Conservation (phyloP, 78 protist genomes). For the Dictyostelium capitatum region DNA sequence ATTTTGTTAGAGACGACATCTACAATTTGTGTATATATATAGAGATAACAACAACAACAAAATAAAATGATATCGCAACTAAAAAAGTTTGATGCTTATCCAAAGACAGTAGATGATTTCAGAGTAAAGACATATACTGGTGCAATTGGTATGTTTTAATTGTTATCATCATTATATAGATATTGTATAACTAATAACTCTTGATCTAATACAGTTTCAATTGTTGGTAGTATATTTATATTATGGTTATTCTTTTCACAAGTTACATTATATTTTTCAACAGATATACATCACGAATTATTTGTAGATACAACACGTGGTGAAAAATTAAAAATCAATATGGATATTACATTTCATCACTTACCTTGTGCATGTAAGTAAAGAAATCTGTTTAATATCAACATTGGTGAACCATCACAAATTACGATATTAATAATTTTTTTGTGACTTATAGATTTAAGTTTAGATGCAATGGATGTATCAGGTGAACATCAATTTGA, state of each 20-base stretch:
- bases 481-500: conserved; percentile 94
- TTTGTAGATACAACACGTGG: conserved; percentile 85
- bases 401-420: not conserved
- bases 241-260: conserved; percentile 86
- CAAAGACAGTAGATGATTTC: conserved; percentile 94
- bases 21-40: not conserved
- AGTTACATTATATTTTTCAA: conserved; percentile 56
- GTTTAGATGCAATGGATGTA: conserved; percentile 93
- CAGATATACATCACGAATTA: conserved; percentile 74
- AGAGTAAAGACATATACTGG: conserved; percentile 89
- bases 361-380: conserved; percentile 86
- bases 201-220: conserved; percentile 46
- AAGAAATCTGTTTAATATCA: not conserved
- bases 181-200: not conserved
- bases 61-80: conserved; percentile 39
- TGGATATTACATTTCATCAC: conserved; percentile 86
- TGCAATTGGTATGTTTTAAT: conserved; percentile 77
- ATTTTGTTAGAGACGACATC: not conserved
- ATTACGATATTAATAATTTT: not conserved
- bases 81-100: conserved; percentile 91
- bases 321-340: conserved; percentile 86
- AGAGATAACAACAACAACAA: not conserved
- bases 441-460: conserved; percentile 30
- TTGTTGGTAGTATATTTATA: conserved; percentile 54
- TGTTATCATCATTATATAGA: not conserved